Evolutionary conservation across 176 grass and related monocot genomes (phyloP), one percentile per base, ranked within the genome.

Genomic region (Carex pumila): DNA sequence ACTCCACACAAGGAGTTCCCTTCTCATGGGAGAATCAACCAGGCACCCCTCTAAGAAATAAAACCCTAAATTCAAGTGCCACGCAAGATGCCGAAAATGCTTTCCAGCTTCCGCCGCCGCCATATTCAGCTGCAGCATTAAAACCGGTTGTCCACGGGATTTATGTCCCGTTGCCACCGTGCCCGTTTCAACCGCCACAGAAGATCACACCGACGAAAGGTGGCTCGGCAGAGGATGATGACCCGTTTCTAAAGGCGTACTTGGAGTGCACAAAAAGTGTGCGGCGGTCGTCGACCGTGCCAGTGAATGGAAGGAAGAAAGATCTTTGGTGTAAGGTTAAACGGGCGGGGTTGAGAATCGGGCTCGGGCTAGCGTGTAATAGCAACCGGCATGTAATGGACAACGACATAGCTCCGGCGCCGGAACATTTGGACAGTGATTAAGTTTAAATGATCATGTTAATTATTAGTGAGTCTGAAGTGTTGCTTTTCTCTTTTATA

Each of bases 21-120:
- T 90, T 90, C 64, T 87, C 88, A 68, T 87, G 88, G 88, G 88
- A 90, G 85, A 87, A 90, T 30, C 62, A 87, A 62, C 85, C 88
- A 3, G 88, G 88, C 7, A 75, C 81, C 6, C 86, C 21, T 87
- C 79, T 79, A 73, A 54, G 45, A 71, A 69, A 31, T 9, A 59
- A 57, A 67, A 81, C 41, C 15, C 21, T 60, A 67, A 49, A 8
- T 83, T 29, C 81, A 6, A 54, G 2, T 60, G 36, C 12, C 22
- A 12, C 11, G 12, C 12, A 68, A 36, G 29, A 83, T 50, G 17
- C 43, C 0, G n/a, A 83, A 34, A 72, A 79, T 32, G n/a, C n/a
- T 55, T 53, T 25, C 15, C 80, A 73, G 65, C 85, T 62, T 58
- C 53, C 70, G 0, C 58, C 87, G 31, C 74, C 82, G 5, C 66